Conservation (phyloP, 495 filamentous ascomycete species). For the Staphylotrichum tortipilum region DNA sequence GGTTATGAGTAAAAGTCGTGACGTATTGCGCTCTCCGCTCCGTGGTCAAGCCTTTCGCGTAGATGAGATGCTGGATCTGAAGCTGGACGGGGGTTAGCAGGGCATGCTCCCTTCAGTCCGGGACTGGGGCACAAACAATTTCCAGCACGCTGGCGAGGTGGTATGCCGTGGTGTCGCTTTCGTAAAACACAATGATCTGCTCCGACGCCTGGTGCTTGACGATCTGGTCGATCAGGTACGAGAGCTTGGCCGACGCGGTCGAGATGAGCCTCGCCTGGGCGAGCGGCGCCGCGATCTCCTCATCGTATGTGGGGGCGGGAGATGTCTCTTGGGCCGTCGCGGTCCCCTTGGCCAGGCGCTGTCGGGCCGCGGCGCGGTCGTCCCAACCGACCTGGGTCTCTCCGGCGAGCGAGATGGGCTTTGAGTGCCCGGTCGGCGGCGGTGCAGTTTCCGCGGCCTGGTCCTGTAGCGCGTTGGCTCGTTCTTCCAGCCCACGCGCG, state of each 20-base stretch:
- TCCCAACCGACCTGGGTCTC: constrained; percentile 31
- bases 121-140: constrained; percentile 30
- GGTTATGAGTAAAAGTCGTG: constrained; percentile 61
- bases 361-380: constrained; percentile 15
- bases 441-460: neutral
- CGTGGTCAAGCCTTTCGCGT: constrained; percentile 57
- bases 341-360: constrained; percentile 15
- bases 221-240: constrained; percentile 71
- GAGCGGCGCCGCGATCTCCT: constrained; percentile 41
- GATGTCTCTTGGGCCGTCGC: neutral
- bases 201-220: constrained; percentile 56
- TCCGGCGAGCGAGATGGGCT: constrained; percentile 25
- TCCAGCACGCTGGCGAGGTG: constrained; percentile 80
- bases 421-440: too few relatives aligned
- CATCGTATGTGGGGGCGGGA: neutral
- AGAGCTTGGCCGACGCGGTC: constrained; percentile 79
- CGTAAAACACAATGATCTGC: constrained; percentile 91
- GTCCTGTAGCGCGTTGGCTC: constrained; percentile 19
- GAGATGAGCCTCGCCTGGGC: constrained; percentile 58
- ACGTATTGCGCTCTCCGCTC: constrained; percentile 62
- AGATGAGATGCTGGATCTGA: constrained; percentile 71
- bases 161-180: constrained; percentile 72
- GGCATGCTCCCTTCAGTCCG: neutral
- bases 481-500: constrained; percentile 25
- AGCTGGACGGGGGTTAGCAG: constrained; percentile 31